A percentile compares a stretch with the other conserved stretches of the same genome.
These are phyloP conservation scores for Helicostylum pulchrum DNA, from an alignment of 192 early-diverging fungal species.

Conservation along the genomic window DNA sequence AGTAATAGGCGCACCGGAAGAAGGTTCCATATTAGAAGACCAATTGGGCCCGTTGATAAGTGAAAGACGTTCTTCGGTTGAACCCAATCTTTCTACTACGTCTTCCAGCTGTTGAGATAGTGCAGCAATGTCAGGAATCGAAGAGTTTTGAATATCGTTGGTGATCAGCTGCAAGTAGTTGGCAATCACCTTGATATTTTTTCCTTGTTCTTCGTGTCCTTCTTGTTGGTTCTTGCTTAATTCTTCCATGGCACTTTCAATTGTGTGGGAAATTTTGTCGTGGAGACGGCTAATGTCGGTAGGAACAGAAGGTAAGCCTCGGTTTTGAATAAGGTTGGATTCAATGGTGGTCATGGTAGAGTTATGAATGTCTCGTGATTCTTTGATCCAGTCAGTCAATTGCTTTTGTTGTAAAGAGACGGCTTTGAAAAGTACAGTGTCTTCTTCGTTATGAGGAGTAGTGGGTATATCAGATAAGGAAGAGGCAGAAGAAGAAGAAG, in stretches of 20 bases:
- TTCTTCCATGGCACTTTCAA: slow-evolving; percentile 4
- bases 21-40: not conserved
- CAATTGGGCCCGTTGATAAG: not conserved
- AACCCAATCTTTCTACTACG: slow-evolving; percentile 19
- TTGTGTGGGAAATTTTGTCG: not conserved
- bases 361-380: not conserved
- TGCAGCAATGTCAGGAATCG: slow-evolving; percentile 26
- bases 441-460: not conserved
- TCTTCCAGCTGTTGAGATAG: slow-evolving; percentile 23
- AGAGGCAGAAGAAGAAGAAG: not conserved
- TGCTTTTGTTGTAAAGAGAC: slow-evolving; percentile 8
- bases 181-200: slow-evolving; percentile 22
- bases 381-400: not conserved
- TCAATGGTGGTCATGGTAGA: not conserved
- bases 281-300: not conserved
- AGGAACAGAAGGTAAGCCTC: not conserved
- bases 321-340: not conserved
- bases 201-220: slow-evolving; percentile 23
- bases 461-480: not conserved
- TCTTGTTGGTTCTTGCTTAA: slow-evolving; percentile 11
- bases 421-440: not conserved
- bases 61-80: slow-evolving; percentile 22
- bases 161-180: slow-evolving; percentile 29
- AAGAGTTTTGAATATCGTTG: slow-evolving; percentile 20
- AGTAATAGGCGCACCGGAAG: not conserved